Conservation (phyloP, 2,329 filamentous ascomycete genomes). For the Aspergillus pseudoterreus region DNA sequence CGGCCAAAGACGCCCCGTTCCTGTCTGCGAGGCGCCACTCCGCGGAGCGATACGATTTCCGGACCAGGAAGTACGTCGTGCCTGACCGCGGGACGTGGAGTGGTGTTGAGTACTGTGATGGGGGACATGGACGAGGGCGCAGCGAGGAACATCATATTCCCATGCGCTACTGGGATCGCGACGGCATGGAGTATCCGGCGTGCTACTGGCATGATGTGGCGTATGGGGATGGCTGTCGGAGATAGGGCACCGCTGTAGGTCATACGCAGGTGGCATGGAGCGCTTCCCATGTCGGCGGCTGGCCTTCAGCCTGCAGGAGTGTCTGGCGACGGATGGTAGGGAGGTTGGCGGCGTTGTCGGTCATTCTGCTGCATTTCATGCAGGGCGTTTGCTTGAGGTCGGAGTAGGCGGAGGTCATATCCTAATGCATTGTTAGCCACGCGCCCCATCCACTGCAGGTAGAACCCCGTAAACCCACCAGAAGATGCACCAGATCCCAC, state of each 20-base stretch:
- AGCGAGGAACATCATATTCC: slow-evolving; percentile 20
- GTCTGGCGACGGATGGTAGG: slow-evolving; percentile 34
- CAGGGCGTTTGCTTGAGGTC: slow-evolving; percentile 39
- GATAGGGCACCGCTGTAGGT: not conserved
- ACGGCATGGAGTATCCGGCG: slow-evolving; percentile 18
- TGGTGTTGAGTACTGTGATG: slow-evolving; percentile 26
- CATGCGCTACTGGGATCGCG: slow-evolving; percentile 21
- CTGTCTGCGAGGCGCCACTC: slow-evolving; percentile 18
- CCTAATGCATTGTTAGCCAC: slow-evolving; percentile 23
- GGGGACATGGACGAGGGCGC: not conserved
- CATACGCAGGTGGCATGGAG: slow-evolving; percentile 30
- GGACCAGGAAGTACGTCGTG: slow-evolving; percentile 26
- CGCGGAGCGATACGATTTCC: slow-evolving; percentile 30
- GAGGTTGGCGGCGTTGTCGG: slow-evolving; percentile 36
- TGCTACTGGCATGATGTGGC: slow-evolving; percentile 21
- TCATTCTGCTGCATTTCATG: slow-evolving; percentile 35
- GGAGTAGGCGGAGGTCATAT: slow-evolving; percentile 41
- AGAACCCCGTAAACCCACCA: slow-evolving; percentile 25
- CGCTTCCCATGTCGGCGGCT: slow-evolving; percentile 29
- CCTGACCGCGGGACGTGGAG: slow-evolving; percentile 29
- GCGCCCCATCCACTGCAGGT: not conserved
- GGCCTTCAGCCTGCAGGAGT: slow-evolving; percentile 12
- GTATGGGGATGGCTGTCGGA: slow-evolving; percentile 12
- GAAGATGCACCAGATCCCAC: slow-evolving; percentile 38
- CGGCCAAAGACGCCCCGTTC: slow-evolving; percentile 11